Conservation (phyloP, 805 yeast genomes). For the Komagataella mondaviorum region DNA sequence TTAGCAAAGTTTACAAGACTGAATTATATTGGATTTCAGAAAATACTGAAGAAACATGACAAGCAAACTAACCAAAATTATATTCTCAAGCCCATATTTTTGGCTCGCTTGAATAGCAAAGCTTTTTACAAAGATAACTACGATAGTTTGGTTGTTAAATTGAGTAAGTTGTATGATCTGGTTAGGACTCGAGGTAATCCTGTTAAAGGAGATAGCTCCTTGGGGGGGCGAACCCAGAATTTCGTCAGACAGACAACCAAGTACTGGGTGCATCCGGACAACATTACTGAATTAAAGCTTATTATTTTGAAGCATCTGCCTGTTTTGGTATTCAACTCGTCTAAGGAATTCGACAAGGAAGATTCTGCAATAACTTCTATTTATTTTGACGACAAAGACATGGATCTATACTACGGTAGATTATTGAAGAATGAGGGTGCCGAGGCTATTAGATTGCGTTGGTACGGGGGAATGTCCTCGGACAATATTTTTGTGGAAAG, state of each 20-base stretch:
- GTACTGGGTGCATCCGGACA: conserved; percentile 99
- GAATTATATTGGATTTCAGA: conserved; percentile 95
- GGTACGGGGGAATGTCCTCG: conserved; percentile 97
- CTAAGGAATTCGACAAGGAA: conserved; percentile 90
- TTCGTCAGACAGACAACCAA: conserved; percentile 97
- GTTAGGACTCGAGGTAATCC: conserved; percentile 96
- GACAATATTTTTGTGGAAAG: conserved; percentile 93
- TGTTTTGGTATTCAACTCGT: conserved; percentile 79
- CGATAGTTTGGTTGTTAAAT: conserved; percentile 77
- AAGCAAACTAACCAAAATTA: conserved; percentile 57
- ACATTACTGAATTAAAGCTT: conserved; percentile 90
- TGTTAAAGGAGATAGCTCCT: conserved; percentile 84
- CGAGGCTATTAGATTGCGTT: conserved; percentile 93
- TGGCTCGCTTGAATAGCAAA: conserved; percentile 82
- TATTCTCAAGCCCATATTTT: conserved; percentile 82
- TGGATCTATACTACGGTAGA: conserved; percentile 91
- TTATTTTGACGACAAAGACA: conserved; percentile 79
- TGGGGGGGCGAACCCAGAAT: conserved; percentile 98
- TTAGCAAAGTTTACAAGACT: conserved; percentile 86
- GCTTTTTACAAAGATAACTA: conserved; percentile 95
- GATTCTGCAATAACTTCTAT: conserved; percentile 96
- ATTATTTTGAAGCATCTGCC: conserved; percentile 91
- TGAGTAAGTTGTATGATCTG: conserved; percentile 79
- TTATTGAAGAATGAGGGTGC: conserved; percentile 97
- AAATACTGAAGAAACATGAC: conserved; percentile 93